Percentiles rank a stretch among this genome's conserved stretches.
These are phyloP conservation scores for Amanita polypyramis DNA, from an alignment of 768 basidiomycete genomes.

Conservation along the genomic window DNA sequence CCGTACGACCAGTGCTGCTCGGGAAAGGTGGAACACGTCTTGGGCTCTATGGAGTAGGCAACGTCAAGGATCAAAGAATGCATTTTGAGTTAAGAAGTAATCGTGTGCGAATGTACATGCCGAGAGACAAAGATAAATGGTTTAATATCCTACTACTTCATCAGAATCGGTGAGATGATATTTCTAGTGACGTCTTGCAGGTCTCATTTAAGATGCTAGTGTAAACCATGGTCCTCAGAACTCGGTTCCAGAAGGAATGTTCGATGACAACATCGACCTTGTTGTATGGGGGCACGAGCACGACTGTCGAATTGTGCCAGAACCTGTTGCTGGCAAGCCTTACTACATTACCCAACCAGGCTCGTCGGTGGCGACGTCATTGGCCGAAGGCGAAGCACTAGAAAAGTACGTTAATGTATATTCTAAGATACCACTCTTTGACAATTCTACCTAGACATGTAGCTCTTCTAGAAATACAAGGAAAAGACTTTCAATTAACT, in stretches of 20 bases:
- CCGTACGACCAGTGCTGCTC: conserved; percentile 82
- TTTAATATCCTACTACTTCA: conserved; percentile 92
- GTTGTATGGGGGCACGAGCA: conserved; percentile 99
- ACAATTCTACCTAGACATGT: conserved; percentile 57
- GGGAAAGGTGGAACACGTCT: conserved; percentile 79
- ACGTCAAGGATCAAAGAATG: conserved; percentile 94
- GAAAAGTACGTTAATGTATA: conserved; percentile 55
- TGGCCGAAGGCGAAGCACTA: conserved; percentile 87
- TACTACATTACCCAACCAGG: conserved; percentile 95
- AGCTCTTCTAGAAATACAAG: conserved; percentile 79
- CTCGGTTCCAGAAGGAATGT: conserved; percentile 92
- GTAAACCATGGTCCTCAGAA: conserved; percentile 94
- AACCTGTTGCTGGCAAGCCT: conserved; percentile 81
- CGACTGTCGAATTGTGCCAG: conserved; percentile 88
- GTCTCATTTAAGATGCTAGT: conserved; percentile 27
- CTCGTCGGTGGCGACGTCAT: conserved; percentile 86
- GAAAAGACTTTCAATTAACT: conserved; percentile 76
- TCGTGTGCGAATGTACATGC: conserved; percentile 94
- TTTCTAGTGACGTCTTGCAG: background rate
- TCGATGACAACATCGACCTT: conserved; percentile 88
- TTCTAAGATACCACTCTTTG: background rate
- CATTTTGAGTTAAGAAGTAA: conserved; percentile 92
- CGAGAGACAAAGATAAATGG: conserved; percentile 83
- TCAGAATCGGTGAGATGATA: conserved; percentile 74
- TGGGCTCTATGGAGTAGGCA: conserved; percentile 94